Percentiles rank a stretch among this genome's conserved stretches.
Evolutionary conservation across 2,329 filamentous ascomycete genomes (phyloP).

Genomic region (Magnaporthiopsis rhizophila): DNA sequence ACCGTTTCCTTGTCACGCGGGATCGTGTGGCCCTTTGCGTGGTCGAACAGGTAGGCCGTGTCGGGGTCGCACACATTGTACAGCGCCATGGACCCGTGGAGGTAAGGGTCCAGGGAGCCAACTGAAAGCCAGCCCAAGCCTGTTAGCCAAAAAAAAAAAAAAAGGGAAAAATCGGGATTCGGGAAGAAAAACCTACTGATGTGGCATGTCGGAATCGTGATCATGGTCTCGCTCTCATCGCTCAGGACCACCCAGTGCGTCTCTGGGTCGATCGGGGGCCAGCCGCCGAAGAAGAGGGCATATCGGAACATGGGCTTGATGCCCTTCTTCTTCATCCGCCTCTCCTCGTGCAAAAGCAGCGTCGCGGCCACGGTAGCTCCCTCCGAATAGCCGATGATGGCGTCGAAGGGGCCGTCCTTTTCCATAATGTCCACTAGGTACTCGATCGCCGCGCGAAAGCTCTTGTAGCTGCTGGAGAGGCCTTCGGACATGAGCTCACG

Average conservation of each 20-base stretch:
- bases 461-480: constrained; percentile 22
- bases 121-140: constrained; percentile 39
- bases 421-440: constrained; percentile 37
- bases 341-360: constrained; percentile 41
- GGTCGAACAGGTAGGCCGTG: constrained; percentile 51
- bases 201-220: constrained; percentile 45
- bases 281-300: constrained; percentile 44
- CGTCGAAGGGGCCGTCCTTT: constrained; percentile 37
- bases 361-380: constrained; percentile 48
- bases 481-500: constrained; percentile 33
- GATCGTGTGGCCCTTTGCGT: constrained; percentile 56
- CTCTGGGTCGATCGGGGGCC: constrained; percentile 40
- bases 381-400: constrained; percentile 55
- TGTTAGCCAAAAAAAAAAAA: background rate
- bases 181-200: constrained; percentile 29
- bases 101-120: constrained; percentile 50
- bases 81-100: constrained; percentile 51
- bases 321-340: constrained; percentile 26
- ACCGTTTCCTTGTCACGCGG: constrained; percentile 44
- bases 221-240: constrained; percentile 37
- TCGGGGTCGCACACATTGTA: constrained; percentile 55
- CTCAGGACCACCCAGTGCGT: constrained; percentile 36
- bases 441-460: constrained; percentile 31
- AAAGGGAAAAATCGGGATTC: background rate
- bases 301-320: constrained; percentile 33